Conservation (phyloP, 371 early-diverging fungal genomes). For the Rhizopus microsporus region DNA sequence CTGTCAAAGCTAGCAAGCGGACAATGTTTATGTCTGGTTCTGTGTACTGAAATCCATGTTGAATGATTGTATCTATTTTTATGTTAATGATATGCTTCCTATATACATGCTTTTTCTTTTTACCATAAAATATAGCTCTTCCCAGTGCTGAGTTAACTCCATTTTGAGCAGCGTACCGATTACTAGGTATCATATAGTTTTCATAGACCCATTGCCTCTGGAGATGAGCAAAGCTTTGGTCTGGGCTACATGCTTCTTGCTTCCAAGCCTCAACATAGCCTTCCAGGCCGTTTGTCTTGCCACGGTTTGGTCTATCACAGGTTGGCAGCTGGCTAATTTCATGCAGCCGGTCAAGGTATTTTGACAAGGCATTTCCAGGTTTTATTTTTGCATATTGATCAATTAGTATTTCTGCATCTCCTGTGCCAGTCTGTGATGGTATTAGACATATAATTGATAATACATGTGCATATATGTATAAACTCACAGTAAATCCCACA, state of each 20-base stretch:
- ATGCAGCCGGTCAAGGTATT: conserved; percentile 24
- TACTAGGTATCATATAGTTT: conserved; percentile 38
- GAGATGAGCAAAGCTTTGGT: conserved; percentile 24
- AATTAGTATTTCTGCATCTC: conserved; percentile 49
- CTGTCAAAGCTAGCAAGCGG: conserved; percentile 33
- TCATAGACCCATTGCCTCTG: conserved; percentile 34
- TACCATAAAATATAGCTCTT: conserved; percentile 48
- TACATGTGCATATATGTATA: background rate
- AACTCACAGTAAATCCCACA: conserved; percentile 52
- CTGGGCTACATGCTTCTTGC: conserved; percentile 26
- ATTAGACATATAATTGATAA: background rate
- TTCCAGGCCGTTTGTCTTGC: conserved; percentile 22
- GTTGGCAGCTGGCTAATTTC: conserved; percentile 30
- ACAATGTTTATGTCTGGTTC: conserved; percentile 43
- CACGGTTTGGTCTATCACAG: conserved; percentile 27
- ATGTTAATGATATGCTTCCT: background rate
- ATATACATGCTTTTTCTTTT: background rate
- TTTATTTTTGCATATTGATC: conserved; percentile 29
- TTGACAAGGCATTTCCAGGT: conserved; percentile 26
- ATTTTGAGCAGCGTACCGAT: conserved; percentile 35
- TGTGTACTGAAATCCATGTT: conserved; percentile 45
- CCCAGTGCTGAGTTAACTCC: conserved; percentile 33
- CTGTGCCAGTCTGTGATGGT: conserved; percentile 46
- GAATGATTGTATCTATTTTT: conserved; percentile 41
- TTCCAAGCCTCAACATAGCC: conserved; percentile 36